Evolutionary conservation across 345 rosid genomes (phyloP).

Genomic region (Noccaea bulbosa): DNA sequence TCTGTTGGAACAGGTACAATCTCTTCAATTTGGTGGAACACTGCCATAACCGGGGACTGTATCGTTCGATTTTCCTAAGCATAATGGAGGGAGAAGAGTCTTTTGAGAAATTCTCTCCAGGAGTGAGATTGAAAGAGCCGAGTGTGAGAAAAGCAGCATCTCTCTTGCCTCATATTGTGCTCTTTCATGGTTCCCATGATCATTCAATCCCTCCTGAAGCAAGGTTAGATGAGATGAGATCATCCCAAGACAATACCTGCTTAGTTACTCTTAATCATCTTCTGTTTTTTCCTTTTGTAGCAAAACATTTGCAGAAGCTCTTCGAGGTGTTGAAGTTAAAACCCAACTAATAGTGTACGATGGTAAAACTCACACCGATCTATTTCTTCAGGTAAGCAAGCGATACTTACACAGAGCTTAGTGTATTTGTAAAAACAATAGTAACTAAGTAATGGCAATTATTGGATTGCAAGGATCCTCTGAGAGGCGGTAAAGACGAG

Average conservation of each 20-base stretch:
- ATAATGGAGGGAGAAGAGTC: conserved; percentile 98
- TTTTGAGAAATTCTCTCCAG: conserved; percentile 75
- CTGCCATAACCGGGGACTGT: conserved; percentile 82
- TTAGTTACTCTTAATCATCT: not conserved
- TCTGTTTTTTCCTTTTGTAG: conserved; percentile 50
- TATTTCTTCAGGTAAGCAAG: conserved; percentile 82
- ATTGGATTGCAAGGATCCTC: conserved; percentile 68
- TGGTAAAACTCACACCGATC: conserved; percentile 91
- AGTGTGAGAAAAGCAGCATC: conserved; percentile 55
- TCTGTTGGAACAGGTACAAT: conserved; percentile 69
- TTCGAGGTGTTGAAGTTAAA: conserved; percentile 61
- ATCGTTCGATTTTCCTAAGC: conserved; percentile 83
- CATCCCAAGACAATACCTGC: not conserved
- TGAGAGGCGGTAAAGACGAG: conserved; percentile 91
- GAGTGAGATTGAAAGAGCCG: conserved; percentile 66
- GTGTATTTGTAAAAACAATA: not conserved
- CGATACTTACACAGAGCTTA: not conserved
- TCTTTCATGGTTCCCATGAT: conserved; percentile 92
- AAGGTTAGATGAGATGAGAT: conserved; percentile 58
- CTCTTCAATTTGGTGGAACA: conserved; percentile 73
- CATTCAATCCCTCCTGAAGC: conserved; percentile 84
- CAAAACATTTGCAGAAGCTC: conserved; percentile 61
- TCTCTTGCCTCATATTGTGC: conserved; percentile 70
- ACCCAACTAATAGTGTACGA: conserved; percentile 63
- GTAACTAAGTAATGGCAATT: conserved; percentile 2